These are phyloP conservation scores for Penicillium occitanis DNA, from an alignment of 2,329 filamentous ascomycete species.

Conservation along the genomic window DNA sequence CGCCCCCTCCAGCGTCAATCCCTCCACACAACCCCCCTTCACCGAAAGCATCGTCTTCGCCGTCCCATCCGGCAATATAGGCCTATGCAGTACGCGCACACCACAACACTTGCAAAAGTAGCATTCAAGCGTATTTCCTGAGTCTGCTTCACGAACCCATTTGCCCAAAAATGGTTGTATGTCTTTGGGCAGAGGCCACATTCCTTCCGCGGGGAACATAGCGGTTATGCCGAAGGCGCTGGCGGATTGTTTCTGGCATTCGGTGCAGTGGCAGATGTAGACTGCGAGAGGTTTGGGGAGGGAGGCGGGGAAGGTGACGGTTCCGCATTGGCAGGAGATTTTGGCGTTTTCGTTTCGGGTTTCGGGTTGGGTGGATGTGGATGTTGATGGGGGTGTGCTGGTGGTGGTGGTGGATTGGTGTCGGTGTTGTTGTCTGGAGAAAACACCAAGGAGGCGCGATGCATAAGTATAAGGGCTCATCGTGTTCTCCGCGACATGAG, in stretches of 20 bases:
- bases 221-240: constrained; percentile 42
- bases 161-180: not conserved
- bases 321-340: constrained; percentile 64
- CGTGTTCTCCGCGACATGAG: not conserved
- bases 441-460: not conserved
- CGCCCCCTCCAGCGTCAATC: not conserved
- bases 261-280: constrained; percentile 69
- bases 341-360: constrained; percentile 29
- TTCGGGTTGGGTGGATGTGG: not conserved
- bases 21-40: not conserved
- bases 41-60: not conserved
- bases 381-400: not conserved
- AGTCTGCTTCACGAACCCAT: not conserved
- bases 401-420: not conserved
- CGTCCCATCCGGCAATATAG: not conserved
- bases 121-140: not conserved
- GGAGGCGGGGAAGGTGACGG: constrained; percentile 63
- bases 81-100: not conserved
- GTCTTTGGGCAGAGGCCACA: not conserved
- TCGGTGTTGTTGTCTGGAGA: not conserved
- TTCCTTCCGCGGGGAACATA: constrained; percentile 11
- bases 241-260: constrained; percentile 65
- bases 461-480: not conserved
- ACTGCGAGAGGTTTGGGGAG: constrained; percentile 60
- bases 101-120: constrained; percentile 4